These are phyloP conservation scores for Pythium pectinolyticum DNA, from an alignment of 352 stramenopile species.

Conservation along the genomic window DNA sequence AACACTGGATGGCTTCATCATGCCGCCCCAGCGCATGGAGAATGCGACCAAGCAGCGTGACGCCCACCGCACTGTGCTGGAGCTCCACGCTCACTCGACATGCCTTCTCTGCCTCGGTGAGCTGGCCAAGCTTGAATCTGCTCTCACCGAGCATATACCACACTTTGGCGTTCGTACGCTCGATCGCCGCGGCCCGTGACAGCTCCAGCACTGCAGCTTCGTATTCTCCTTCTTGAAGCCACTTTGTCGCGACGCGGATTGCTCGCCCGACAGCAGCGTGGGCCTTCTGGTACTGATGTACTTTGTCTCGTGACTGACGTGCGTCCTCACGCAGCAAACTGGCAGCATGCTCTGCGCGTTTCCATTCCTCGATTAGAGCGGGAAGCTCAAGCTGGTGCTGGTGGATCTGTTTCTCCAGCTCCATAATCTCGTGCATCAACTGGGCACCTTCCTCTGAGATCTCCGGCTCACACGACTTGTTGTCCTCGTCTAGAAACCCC, in stretches of 20 bases:
- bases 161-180: constrained; percentile 32
- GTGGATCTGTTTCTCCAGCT: constrained; percentile 31
- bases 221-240: constrained; percentile 22
- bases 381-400: constrained; percentile 28
- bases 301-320: constrained; percentile 22
- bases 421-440: constrained; percentile 30
- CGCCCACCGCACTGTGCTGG: constrained; percentile 23
- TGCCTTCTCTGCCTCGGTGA: constrained; percentile 27
- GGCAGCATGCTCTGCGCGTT: constrained; percentile 21
- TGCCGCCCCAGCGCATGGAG: constrained; percentile 23
- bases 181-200: constrained; percentile 25
- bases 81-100: constrained; percentile 31
- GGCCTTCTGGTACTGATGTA: constrained; percentile 25
- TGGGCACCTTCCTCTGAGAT: constrained; percentile 21
- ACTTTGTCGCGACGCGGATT: constrained; percentile 22
- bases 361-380: constrained; percentile 28
- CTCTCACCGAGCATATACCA: constrained; percentile 33
- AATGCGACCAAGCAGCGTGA: constrained; percentile 26
- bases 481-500: constrained; percentile 3
- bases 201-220: constrained; percentile 29
- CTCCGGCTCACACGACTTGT: constrained; percentile 11
- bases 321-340: constrained; percentile 12
- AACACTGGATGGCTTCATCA: constrained; percentile 32
- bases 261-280: constrained; percentile 22
- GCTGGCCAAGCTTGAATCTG: constrained; percentile 26